Evolutionary conservation across 306 rosid genomes (phyloP).

Genomic region (Cercis canadensis): DNA sequence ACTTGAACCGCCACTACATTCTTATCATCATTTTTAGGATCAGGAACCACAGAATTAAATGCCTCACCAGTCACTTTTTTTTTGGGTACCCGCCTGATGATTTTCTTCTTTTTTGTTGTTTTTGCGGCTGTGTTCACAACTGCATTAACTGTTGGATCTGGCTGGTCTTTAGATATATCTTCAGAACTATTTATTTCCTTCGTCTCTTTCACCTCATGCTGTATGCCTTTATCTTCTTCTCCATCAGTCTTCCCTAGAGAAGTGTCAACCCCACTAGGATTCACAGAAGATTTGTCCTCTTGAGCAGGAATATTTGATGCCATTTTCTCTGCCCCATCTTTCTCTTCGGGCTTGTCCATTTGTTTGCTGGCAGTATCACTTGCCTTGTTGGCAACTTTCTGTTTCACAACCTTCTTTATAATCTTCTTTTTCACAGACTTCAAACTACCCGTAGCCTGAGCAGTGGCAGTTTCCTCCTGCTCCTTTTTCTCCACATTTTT

Average conservation of each 20-base stretch:
- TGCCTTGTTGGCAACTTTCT: slow-evolving; percentile 63
- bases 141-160: slow-evolving; percentile 51
- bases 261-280: slow-evolving; percentile 49
- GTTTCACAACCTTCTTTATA: slow-evolving; percentile 83
- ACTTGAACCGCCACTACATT: slow-evolving; percentile 38
- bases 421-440: slow-evolving; percentile 83
- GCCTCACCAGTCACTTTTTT: slow-evolving; percentile 63
- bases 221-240: slow-evolving; percentile 39
- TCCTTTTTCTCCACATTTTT: slow-evolving; percentile 58
- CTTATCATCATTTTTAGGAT: slow-evolving; percentile 43
- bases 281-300: slow-evolving; percentile 54
- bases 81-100: slow-evolving; percentile 85
- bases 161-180: slow-evolving; percentile 56
- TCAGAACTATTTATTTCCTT: slow-evolving; percentile 51
- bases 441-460: slow-evolving; percentile 54
- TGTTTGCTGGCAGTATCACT: slow-evolving; percentile 53
- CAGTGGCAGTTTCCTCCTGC: slow-evolving; percentile 49
- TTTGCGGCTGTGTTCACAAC: slow-evolving; percentile 51
- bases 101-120: slow-evolving; percentile 74
- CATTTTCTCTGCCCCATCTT: slow-evolving; percentile 51
- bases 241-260: slow-evolving; percentile 49
- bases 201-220: slow-evolving; percentile 42
- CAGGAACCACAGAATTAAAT: slow-evolving; percentile 49
- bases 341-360: slow-evolving; percentile 50
- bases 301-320: slow-evolving; percentile 44